phyloP scores from a whole-genome alignment of 1,139 yeast genomes.

The Pichia sp. region DNA sequence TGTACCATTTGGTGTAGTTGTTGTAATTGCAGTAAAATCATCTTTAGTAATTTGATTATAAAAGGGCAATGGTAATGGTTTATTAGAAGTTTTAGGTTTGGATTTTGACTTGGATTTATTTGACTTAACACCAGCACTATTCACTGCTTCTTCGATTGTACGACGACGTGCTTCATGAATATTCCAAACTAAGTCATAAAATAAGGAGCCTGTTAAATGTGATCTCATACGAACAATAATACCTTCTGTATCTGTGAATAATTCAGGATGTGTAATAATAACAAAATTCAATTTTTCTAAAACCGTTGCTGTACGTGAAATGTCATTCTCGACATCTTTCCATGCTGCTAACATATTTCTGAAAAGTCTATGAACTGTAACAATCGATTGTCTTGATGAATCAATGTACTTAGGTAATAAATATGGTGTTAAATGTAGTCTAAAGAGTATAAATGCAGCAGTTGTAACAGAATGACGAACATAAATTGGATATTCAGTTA shows the following conservation, averaged over 20 bases:
- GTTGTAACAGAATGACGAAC: slow-evolving; percentile 80
- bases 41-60: slow-evolving; percentile 90
- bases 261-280: slow-evolving; percentile 79
- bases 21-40: slow-evolving; percentile 77
- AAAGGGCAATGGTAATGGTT: slow-evolving; percentile 76
- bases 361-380: slow-evolving; percentile 81
- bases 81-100: too few relatives aligned
- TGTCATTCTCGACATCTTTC: slow-evolving; percentile 87
- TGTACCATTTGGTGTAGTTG: slow-evolving; percentile 90
- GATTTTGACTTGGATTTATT: slow-evolving; percentile 11
- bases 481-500: slow-evolving; percentile 82
- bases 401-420: slow-evolving; percentile 73
- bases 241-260: slow-evolving; percentile 62
- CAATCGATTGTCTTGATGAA: slow-evolving; percentile 87
- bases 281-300: slow-evolving; percentile 85
- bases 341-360: slow-evolving; percentile 87
- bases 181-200: slow-evolving; percentile 91
- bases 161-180: slow-evolving; percentile 90
- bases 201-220: slow-evolving; percentile 83
- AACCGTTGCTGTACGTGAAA: slow-evolving; percentile 88
- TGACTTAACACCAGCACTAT: slow-evolving; percentile 10
- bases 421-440: slow-evolving; percentile 74
- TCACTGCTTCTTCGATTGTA: slow-evolving; percentile 36
- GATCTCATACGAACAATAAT: slow-evolving; percentile 86
- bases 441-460: slow-evolving; percentile 73